Base-by-base conservation (phyloP, 352 stramenopile species). In the Thalassiosira mediterranea region DNA sequence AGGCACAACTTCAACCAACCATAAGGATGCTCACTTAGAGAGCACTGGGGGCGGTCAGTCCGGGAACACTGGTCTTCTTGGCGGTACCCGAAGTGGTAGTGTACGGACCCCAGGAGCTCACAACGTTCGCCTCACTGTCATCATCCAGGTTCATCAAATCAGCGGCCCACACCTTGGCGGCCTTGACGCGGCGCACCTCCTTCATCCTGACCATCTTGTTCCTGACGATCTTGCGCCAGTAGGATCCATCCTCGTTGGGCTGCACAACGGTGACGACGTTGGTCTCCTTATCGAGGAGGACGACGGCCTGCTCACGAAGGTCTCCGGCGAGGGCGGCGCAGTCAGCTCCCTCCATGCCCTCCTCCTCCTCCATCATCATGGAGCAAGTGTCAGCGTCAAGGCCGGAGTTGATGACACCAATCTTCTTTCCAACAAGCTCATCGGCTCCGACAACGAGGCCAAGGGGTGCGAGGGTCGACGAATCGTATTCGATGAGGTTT, bases 181-280 rank as follows among this genome's bases (percentile, higher is more conserved):
- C 78, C 64, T 90, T 79, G 57, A 94, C 88, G 54, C 90, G 77
- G 28, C 83, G 67, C 17, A 83, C 84, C 76, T 95, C 91, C 74
- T 93, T 86, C 79, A 90, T 88, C 38, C 91, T 72, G n/a, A 92
- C 72, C 47, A 89, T 89, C 69, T 96, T 96, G 72, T 96, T 96
- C 3, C 90, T 76, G 17, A 92, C 80, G 66, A 93, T 89, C 59
- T 94, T 92, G 23, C 90, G 83, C 86, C 90, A 95, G 75, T 95
- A 96, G 1, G 78, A 91, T n/a, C 91, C 91, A 79, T 96, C 90
- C 47, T 94, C 86, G 68, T 96, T 95, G 15, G 90, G 90, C 64
- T 95, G 91, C 8, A 94, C 54, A 7, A 91, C 86, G 19, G 67
- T 84, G 1, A 84, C 82, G 38, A 86, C 53, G 59, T 51, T 47